These are phyloP conservation scores for Paraurostyla sp. DNA, from an alignment of 73 alveolate species.

Conservation along the genomic window DNA sequence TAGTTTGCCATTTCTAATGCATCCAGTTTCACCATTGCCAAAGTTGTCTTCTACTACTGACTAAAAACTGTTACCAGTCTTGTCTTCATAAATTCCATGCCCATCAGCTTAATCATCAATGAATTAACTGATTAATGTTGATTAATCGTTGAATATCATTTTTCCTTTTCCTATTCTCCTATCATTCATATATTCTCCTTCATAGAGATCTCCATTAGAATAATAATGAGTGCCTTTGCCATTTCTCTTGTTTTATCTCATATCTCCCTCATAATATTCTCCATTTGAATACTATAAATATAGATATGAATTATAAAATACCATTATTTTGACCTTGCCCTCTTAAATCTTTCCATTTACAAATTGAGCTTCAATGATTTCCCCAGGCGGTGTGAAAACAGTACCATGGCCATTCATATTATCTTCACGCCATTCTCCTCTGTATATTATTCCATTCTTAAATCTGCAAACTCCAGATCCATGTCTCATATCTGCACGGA, in stretches of 20 bases:
- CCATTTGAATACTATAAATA: constrained; percentile 71
- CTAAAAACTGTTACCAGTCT: constrained; percentile 72
- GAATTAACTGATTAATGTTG: constrained; percentile 80
- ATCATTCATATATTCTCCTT: constrained; percentile 82
- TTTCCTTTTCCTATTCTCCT: constrained; percentile 82
- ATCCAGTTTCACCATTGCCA: constrained; percentile 24
- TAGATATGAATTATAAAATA: not conserved
- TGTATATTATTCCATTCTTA: constrained; percentile 46
- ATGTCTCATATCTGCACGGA: constrained; percentile 69
- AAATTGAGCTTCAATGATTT: constrained; percentile 56
- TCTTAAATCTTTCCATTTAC: constrained; percentile 30
- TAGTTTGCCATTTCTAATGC: constrained; percentile 51
- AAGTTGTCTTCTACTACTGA: constrained; percentile 7
- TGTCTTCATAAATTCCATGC: constrained; percentile 75
- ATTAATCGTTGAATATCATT: constrained; percentile 63
- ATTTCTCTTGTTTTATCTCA: constrained; percentile 71
- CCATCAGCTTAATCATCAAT: constrained; percentile 85
- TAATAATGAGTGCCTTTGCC: constrained; percentile 82
- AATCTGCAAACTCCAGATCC: constrained; percentile 74
- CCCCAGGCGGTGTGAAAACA: constrained; percentile 46
- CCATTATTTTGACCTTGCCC: constrained; percentile 47
- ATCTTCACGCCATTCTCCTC: constrained; percentile 67
- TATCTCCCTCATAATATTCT: constrained; percentile 84
- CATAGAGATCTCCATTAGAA: constrained; percentile 84
- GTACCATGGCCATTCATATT: constrained; percentile 60